Conservation (phyloP, 257 asterid genomes). For the Gynochthodes officinalis region DNA sequence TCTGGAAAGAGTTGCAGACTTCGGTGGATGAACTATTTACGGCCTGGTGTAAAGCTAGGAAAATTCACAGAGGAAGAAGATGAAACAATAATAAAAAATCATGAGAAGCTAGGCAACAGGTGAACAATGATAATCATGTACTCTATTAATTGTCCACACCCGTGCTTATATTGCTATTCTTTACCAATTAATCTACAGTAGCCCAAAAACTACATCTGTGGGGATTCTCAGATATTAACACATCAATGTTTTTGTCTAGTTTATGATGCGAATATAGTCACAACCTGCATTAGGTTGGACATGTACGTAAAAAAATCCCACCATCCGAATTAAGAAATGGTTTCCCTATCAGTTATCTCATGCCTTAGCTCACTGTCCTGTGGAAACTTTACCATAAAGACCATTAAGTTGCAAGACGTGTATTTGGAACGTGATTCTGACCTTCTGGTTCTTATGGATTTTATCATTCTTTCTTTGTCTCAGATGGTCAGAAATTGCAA, state of each 20-base stretch:
- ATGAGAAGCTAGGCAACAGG: slow-evolving; percentile 17
- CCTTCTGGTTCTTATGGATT: background rate
- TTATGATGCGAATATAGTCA: no score
- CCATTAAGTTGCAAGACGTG: background rate
- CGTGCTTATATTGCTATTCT: background rate
- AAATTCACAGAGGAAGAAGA: slow-evolving; percentile 19
- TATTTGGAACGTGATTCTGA: background rate
- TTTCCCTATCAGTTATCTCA: no score
- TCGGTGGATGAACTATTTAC: slow-evolving; percentile 13
- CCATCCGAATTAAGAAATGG: background rate
- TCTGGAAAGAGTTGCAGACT: slow-evolving; percentile 21
- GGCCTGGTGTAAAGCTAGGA: slow-evolving; percentile 19
- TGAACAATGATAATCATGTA: background rate
- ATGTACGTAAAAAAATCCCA: background rate
- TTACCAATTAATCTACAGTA: no score
- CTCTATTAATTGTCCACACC: background rate
- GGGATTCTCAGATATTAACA: no score
- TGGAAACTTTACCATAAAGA: background rate
- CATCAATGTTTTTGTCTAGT: no score
- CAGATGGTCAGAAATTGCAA: slow-evolving; percentile 17
- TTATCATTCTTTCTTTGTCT: background rate
- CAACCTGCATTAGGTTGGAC: no score
- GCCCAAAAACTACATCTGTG: no score
- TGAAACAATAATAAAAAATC: slow-evolving; percentile 3
- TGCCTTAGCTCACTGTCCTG: no score